These are phyloP conservation scores for Pneumocystis oryctolagi DNA, from an alignment of 1,139 yeast genomes.

Conservation along the genomic window DNA sequence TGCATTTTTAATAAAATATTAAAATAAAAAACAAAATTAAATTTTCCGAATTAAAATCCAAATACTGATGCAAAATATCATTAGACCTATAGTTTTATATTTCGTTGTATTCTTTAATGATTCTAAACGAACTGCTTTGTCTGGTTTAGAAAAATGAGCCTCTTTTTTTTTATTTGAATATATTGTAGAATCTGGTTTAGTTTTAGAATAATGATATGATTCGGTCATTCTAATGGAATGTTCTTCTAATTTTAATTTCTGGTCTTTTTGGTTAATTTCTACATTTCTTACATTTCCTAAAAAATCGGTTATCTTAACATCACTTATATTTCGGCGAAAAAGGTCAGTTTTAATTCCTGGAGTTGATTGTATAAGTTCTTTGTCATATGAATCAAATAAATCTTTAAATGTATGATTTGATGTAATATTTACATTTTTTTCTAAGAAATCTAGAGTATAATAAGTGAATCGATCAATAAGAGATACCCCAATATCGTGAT, in stretches of 20 bases:
- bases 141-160: neutral
- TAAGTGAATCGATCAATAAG: conserved; percentile 93
- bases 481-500: conserved; percentile 90
- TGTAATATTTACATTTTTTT: conserved; percentile 40
- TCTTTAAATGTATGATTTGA: conserved; percentile 67
- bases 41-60: neutral
- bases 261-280: conserved; percentile 44
- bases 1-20: neutral
- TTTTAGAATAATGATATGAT: neutral
- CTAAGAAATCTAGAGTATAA: conserved; percentile 78
- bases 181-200: neutral
- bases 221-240: conserved; percentile 17
- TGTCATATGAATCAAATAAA: conserved; percentile 68
- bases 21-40: neutral
- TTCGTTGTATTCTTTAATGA: neutral
- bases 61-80: neutral
- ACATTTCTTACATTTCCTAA: conserved; percentile 87
- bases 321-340: conserved; percentile 49
- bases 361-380: conserved; percentile 73
- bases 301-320: conserved; percentile 77
- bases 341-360: conserved; percentile 82
- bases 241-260: conserved; percentile 18
- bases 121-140: neutral
- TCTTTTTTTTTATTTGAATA: neutral
- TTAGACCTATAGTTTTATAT: neutral